Conservation (phyloP, 140 eudicot genomes). For the Oenanthe javanica region DNA sequence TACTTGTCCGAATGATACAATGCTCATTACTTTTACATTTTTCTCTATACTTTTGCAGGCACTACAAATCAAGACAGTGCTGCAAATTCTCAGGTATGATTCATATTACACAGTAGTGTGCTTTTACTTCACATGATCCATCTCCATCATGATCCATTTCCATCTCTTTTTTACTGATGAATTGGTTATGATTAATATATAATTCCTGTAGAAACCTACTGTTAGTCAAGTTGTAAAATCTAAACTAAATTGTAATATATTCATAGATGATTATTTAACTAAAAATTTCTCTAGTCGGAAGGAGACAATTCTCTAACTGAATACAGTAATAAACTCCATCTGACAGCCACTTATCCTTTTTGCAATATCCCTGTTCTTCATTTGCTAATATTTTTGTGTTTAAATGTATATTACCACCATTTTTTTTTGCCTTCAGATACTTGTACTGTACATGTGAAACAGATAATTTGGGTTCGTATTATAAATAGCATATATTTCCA, state of each 20-base stretch:
- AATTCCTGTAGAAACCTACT: not conserved
- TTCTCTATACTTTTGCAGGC: constrained; percentile 35
- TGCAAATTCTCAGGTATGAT: constrained; percentile 48
- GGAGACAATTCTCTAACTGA: not conserved
- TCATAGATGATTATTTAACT: not conserved
- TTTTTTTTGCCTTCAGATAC: not conserved
- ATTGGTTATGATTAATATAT: not conserved
- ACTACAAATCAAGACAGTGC: constrained; percentile 40
- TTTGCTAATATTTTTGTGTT: not conserved
- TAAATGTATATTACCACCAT: not conserved
- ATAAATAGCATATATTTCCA: not conserved
- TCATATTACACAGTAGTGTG: not conserved
- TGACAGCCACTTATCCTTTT: not conserved
- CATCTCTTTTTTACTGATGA: not conserved
- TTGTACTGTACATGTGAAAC: not conserved
- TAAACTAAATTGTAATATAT: not conserved
- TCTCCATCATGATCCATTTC: not conserved
- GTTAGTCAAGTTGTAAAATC: not conserved
- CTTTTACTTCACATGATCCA: not conserved
- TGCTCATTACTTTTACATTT: constrained; percentile 13
- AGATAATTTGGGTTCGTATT: not conserved
- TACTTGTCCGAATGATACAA: not conserved
- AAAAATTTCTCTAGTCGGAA: not conserved
- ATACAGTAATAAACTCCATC: not conserved
- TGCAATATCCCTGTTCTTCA: not conserved